These are phyloP conservation scores for Ceratocystis smalleyi DNA, from an alignment of 2,329 filamentous ascomycete species.

Conservation along the genomic window DNA sequence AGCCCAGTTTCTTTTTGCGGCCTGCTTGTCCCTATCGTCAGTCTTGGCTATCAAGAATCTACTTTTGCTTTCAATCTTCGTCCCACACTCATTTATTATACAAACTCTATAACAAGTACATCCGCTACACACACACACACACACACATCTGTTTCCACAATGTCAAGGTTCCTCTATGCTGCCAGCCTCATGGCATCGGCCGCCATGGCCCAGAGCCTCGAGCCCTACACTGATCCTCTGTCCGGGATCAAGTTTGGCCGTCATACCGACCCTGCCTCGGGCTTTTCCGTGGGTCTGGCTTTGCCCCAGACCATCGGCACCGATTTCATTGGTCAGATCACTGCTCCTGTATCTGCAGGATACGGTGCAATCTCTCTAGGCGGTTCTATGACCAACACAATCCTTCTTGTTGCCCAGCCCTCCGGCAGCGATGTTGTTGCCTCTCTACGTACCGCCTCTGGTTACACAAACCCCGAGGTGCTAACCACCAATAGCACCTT, in stretches of 20 bases:
- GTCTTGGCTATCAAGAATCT: neutral
- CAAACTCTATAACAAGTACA: neutral
- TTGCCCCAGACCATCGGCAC: slow-evolving; percentile 32
- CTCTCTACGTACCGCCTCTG: slow-evolving; percentile 23
- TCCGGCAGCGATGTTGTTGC: slow-evolving; percentile 28
- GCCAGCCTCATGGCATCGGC: slow-evolving; percentile 10
- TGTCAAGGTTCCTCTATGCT: slow-evolving; percentile 10
- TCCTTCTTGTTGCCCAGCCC: slow-evolving; percentile 36
- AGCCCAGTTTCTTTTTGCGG: neutral
- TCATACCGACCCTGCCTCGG: slow-evolving; percentile 22
- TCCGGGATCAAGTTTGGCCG: slow-evolving; percentile 33
- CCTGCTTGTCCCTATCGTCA: neutral
- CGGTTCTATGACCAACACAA: slow-evolving; percentile 32
- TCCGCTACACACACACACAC: neutral
- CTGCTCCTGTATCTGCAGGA: slow-evolving; percentile 27
- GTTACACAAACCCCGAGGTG: slow-evolving; percentile 33
- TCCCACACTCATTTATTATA: neutral
- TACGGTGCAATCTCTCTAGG: slow-evolving; percentile 35
- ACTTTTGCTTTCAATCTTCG: neutral
- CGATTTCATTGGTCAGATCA: slow-evolving; percentile 41
- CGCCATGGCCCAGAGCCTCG: slow-evolving; percentile 7
- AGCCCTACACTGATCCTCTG: slow-evolving; percentile 28
- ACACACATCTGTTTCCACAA: neutral
- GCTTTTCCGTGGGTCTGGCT: slow-evolving; percentile 35
- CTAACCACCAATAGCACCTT: slow-evolving; percentile 29